These are phyloP conservation scores for Berberis thunbergii DNA, from an alignment of 164 flowering plant genomes.

Conservation along the genomic window DNA sequence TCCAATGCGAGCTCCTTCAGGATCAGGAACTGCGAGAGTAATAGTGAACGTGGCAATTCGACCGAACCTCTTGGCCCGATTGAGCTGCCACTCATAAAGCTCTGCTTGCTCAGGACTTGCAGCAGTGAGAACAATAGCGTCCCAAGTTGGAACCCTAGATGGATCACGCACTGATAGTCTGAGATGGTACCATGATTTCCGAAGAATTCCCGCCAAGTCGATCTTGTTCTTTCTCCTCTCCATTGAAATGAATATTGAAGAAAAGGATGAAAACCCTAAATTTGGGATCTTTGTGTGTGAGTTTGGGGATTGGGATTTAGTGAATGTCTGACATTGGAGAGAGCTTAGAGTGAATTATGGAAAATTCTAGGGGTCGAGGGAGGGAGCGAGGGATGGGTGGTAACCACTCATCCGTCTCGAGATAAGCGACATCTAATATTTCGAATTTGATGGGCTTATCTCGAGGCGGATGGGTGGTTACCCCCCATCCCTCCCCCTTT, in stretches of 20 bases:
- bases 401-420: too few species aligned
- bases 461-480: too few species aligned
- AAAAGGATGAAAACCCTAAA: too few species aligned
- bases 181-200: slow-evolving; percentile 83
- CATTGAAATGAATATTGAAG: too few species aligned
- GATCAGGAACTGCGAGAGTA: slow-evolving; percentile 91
- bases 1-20: slow-evolving; percentile 85
- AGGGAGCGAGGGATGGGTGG: too few species aligned
- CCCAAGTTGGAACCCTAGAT: slow-evolving; percentile 91
- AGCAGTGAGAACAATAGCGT: slow-evolving; percentile 88
- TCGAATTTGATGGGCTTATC: too few species aligned
- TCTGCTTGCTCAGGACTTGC: slow-evolving; percentile 97
- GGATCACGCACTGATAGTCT: slow-evolving; percentile 82
- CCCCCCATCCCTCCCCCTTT: too few species aligned
- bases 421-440: too few species aligned
- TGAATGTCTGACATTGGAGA: too few species aligned
- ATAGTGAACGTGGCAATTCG: slow-evolving; percentile 72
- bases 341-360: slow-evolving; percentile 17
- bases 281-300: too few species aligned
- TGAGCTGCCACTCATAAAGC: slow-evolving; percentile 90
- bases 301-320: too few species aligned
- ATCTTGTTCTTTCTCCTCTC: slow-evolving; percentile 19
- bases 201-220: slow-evolving; percentile 37
- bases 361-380: too few species aligned
- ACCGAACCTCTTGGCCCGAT: slow-evolving; percentile 79